Conservation (phyloP, 2,329 filamentous ascomycete species). For the Xylaria arbuscula region DNA sequence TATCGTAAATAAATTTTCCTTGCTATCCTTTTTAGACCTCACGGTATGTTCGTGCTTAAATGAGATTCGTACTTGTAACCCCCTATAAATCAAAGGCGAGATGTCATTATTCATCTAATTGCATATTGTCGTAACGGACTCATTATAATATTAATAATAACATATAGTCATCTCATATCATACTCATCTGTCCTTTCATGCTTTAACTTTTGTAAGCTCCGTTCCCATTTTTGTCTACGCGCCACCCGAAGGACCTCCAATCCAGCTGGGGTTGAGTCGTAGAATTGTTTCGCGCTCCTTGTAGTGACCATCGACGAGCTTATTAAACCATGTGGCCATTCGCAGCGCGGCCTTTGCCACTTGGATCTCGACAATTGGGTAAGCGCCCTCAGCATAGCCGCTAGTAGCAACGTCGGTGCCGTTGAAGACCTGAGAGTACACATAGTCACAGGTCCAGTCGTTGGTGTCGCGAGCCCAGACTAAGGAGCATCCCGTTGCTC, state of each 20-base stretch:
- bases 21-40: too few species aligned
- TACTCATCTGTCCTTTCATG: not conserved
- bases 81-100: too few species aligned
- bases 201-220: not conserved
- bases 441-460: slow-evolving; percentile 42
- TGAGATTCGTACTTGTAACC: too few species aligned
- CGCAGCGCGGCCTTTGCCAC: slow-evolving; percentile 40
- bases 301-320: slow-evolving; percentile 38
- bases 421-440: slow-evolving; percentile 42
- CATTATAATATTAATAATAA: not conserved
- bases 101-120: too few species aligned
- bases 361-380: slow-evolving; percentile 40
- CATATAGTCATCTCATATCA: slow-evolving; percentile 1
- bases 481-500: slow-evolving; percentile 32
- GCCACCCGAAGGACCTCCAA: slow-evolving; percentile 32
- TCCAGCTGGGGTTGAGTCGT: slow-evolving; percentile 38
- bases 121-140: too few species aligned
- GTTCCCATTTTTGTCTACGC: slow-evolving; percentile 1
- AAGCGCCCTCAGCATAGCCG: slow-evolving; percentile 40
- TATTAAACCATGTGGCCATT: slow-evolving; percentile 42
- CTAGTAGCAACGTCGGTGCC: slow-evolving; percentile 40
- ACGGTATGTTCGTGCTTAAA: too few species aligned
- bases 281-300: slow-evolving; percentile 39
- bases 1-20: too few species aligned
- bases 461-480: slow-evolving; percentile 42